These are phyloP conservation scores for Alnus glutinosa DNA, from an alignment of 306 rosid species.

Conservation along the genomic window DNA sequence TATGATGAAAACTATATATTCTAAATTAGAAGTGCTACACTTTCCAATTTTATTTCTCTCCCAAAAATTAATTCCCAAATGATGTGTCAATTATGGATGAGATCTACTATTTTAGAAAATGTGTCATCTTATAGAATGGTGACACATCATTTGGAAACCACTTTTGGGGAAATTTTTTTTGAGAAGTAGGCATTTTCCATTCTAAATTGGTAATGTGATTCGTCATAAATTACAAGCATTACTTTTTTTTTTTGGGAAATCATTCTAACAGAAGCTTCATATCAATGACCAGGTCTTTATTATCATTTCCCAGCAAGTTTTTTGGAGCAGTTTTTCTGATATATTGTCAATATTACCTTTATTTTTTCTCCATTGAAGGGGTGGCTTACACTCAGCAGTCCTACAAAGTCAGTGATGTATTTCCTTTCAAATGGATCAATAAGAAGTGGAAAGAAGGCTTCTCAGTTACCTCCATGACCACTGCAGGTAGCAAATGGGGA, in stretches of 20 bases:
- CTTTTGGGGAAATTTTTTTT: no score
- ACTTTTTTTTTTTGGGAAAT: neutral
- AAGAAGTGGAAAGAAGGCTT: conserved; percentile 55
- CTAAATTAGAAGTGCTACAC: no score
- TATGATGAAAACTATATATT: neutral
- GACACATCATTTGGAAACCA: no score
- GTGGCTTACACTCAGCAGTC: conserved; percentile 50
- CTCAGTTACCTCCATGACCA: conserved; percentile 49
- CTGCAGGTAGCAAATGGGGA: conserved; percentile 49
- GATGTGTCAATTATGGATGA: no score
- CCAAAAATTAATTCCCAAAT: no score
- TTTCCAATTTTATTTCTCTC: no score
- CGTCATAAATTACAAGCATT: neutral
- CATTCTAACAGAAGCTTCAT: neutral
- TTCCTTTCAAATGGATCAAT: conserved; percentile 51
- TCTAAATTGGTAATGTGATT: neutral
- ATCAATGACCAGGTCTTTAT: neutral
- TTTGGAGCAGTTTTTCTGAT: conserved; percentile 1
- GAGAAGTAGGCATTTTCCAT: no score
- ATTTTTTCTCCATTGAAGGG: conserved; percentile 25
- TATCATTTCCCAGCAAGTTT: neutral
- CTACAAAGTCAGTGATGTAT: conserved; percentile 52
- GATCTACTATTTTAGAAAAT: no score
- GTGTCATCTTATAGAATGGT: no score
- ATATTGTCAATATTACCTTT: neutral